phyloP scores from a whole-genome alignment of 1,284 basidiomycete species.

The Sporisorium graminicola region DNA sequence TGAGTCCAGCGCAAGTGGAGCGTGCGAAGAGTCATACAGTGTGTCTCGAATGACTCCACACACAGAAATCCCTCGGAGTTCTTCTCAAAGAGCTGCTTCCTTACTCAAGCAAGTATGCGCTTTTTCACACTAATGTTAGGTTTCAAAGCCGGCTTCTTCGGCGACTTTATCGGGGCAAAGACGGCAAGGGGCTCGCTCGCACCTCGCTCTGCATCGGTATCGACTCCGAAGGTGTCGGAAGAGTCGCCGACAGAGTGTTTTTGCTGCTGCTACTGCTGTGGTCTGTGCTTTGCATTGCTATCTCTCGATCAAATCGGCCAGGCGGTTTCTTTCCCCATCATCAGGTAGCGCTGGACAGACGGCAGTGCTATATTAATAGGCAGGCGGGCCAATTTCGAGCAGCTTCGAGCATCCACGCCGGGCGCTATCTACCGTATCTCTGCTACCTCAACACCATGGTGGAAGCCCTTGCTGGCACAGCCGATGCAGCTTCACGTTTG shows the following conservation, averaged over 20 bases:
- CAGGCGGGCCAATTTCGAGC: neutral
- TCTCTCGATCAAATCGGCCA: neutral
- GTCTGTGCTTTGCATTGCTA: neutral
- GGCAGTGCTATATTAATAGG: neutral
- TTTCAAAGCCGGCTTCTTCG: neutral
- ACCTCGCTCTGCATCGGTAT: neutral
- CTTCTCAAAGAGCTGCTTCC: slow-evolving; percentile 2
- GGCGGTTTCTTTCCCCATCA: neutral
- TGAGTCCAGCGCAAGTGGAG: neutral
- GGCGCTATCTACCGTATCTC: neutral
- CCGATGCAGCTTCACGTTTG: slow-evolving; percentile 23
- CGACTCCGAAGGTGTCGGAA: slow-evolving; percentile 1
- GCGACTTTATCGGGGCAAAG: slow-evolving; percentile 9
- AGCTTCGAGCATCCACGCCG: neutral
- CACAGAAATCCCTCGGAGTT: neutral
- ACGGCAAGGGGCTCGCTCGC: neutral
- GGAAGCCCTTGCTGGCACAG: neutral
- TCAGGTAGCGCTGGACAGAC: neutral
- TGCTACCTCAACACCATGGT: slow-evolving; percentile 1
- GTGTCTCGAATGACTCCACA: too few relatives aligned
- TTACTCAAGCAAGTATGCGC: slow-evolving; percentile 13
- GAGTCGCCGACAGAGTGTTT: neutral
- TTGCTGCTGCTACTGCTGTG: neutral
- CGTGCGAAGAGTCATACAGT: neutral
- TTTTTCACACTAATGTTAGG: too few relatives aligned